A percentile compares a stretch with the other conserved stretches of the same genome.
phyloP scores from a whole-genome alignment of 768 basidiomycete genomes.

The Pulveroboletus sp. region DNA sequence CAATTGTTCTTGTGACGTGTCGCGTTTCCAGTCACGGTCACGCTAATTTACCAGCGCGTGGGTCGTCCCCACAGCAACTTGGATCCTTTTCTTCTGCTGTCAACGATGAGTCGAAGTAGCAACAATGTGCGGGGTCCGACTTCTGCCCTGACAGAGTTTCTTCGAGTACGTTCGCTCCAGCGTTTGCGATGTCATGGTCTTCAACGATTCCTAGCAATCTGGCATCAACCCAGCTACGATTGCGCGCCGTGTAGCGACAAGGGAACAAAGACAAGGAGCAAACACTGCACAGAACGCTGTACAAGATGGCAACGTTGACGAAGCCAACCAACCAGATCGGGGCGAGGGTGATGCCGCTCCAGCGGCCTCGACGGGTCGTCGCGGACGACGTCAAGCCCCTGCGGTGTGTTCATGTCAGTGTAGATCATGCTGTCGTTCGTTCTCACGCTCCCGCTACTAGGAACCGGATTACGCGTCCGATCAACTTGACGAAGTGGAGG shows the following conservation, averaged over 20 bases:
- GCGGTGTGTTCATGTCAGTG: conserved; percentile 2
- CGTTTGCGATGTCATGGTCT: conserved; percentile 16
- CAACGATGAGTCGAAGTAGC: conserved; percentile 26
- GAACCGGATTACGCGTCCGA: conserved; percentile 62
- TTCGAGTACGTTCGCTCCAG: conserved; percentile 47
- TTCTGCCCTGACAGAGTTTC: conserved; percentile 78
- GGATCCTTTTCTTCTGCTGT: conserved; percentile 1
- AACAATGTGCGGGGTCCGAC: conserved; percentile 78
- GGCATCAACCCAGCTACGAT: conserved; percentile 47
- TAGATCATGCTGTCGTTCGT: background rate
- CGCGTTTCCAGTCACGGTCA: conserved; percentile 10
- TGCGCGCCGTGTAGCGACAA: conserved; percentile 35
- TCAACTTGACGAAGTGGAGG: conserved; percentile 62
- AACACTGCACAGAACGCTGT: conserved; percentile 3
- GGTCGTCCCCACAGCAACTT: background rate
- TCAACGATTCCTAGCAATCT: conserved; percentile 37
- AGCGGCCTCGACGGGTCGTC: conserved; percentile 10
- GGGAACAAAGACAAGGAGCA: conserved; percentile 34
- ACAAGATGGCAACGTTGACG: conserved; percentile 10
- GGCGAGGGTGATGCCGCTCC: background rate
- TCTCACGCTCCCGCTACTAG: conserved; percentile 5
- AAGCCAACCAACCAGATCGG: conserved; percentile 14
- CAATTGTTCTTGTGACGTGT: conserved; percentile 15
- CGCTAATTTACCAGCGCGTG: conserved; percentile 11
- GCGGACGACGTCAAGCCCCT: conserved; percentile 13